A percentile compares a stretch with the other conserved stretches of the same genome.
These are phyloP conservation scores for Ramicandelaber brevisporus DNA, from an alignment of 192 early-diverging fungal species.

Conservation along the genomic window DNA sequence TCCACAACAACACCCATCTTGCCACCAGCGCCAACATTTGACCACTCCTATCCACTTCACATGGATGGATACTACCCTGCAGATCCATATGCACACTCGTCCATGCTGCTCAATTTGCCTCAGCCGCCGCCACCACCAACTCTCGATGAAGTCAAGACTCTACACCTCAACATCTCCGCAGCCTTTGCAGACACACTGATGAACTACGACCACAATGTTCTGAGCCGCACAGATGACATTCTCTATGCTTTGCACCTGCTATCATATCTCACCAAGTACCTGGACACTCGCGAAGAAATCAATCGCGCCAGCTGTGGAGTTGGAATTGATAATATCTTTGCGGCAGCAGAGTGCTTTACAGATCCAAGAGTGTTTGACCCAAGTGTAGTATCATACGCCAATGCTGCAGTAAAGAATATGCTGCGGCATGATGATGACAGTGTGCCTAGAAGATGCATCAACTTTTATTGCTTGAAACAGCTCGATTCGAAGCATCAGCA, in stretches of 20 bases:
- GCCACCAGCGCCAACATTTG: constrained; percentile 10
- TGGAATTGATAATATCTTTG: constrained; percentile 9
- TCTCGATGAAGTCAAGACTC: background rate
- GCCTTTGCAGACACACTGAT: constrained; percentile 5
- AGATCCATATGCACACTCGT: background rate
- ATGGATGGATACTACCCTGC: background rate
- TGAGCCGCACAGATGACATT: constrained; percentile 61
- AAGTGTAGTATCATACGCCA: constrained; percentile 68
- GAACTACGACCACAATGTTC: constrained; percentile 19
- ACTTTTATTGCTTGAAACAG: too few species aligned
- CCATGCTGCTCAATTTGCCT: background rate
- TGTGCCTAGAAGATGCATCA: constrained; percentile 58
- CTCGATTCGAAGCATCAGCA: constrained; percentile 48
- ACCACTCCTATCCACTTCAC: constrained; percentile 3
- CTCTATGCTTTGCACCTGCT: constrained; percentile 59
- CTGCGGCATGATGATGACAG: constrained; percentile 36
- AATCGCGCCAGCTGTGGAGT: constrained; percentile 6
- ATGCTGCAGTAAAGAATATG: constrained; percentile 49
- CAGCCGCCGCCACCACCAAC: too few species aligned
- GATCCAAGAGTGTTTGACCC: constrained; percentile 44
- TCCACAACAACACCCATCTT: too few species aligned
- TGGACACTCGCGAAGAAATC: constrained; percentile 35
- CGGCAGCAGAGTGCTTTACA: constrained; percentile 20
- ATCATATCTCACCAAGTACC: constrained; percentile 76
- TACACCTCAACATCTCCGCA: background rate